Conservation (phyloP, 768 basidiomycete genomes). For the Rhizopogon roseolus region DNA sequence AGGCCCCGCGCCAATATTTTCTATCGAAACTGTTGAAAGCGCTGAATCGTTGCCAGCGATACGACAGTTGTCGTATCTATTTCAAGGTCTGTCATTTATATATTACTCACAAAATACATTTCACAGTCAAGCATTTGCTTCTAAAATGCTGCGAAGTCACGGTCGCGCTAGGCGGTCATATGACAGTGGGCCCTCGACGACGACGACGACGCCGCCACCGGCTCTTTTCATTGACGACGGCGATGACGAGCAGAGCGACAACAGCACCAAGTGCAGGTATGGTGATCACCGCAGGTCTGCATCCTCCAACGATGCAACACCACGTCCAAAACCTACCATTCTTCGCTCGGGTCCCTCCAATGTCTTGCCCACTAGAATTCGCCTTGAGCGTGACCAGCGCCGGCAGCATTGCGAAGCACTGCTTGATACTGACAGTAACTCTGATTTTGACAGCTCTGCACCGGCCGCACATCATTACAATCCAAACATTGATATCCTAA, state of each 20-base stretch:
- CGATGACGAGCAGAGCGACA: conserved; percentile 4
- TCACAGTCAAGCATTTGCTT: background rate
- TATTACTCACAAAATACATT: background rate
- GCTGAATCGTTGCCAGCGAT: background rate
- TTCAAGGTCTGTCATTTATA: background rate
- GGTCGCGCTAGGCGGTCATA: conserved; percentile 14
- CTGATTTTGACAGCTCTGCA: conserved; percentile 10
- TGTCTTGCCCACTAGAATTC: conserved; percentile 13
- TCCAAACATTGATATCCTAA: conserved; percentile 7
- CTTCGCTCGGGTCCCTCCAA: conserved; percentile 12
- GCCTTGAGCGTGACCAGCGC: conserved; percentile 3
- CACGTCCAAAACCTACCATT: conserved; percentile 36
- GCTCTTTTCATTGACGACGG: conserved; percentile 6
- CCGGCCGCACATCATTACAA: conserved; percentile 5
- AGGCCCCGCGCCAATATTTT: no score
- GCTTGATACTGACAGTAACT: conserved; percentile 8
- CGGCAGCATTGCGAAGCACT: conserved; percentile 3
- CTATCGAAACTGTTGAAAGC: no score
- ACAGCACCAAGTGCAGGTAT: conserved; percentile 5
- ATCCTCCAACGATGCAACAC: conserved; percentile 47
- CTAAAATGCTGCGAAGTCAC: conserved; percentile 19
- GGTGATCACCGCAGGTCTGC: conserved; percentile 23
- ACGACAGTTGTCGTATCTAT: background rate
- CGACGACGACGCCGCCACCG: conserved; percentile 4
- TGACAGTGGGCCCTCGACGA: conserved; percentile 18